phyloP scores from a whole-genome alignment of 768 basidiomycete genomes.

The Pisolithus orientalis region DNA sequence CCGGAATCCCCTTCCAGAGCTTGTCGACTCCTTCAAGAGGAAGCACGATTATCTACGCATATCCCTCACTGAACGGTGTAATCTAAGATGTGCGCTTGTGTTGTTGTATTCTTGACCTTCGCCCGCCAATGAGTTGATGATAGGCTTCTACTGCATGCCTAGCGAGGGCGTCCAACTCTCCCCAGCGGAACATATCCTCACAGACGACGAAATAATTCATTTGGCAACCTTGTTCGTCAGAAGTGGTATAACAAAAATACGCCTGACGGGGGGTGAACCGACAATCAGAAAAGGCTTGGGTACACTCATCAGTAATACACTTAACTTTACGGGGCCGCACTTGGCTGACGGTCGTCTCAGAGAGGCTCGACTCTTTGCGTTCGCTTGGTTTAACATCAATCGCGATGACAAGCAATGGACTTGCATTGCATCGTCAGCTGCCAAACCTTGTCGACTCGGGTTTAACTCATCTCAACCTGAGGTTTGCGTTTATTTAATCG shows the following conservation, averaged over 20 bases:
- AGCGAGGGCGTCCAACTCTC: slow-evolving; percentile 71
- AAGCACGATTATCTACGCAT: slow-evolving; percentile 86
- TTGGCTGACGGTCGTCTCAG: slow-evolving; percentile 30
- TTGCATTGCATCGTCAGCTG: slow-evolving; percentile 69
- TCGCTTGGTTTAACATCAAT: slow-evolving; percentile 61
- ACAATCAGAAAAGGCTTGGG: slow-evolving; percentile 72
- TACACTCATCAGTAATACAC: slow-evolving; percentile 57
- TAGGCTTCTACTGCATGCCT: slow-evolving; percentile 93
- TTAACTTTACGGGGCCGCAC: neutral
- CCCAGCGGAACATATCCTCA: slow-evolving; percentile 60
- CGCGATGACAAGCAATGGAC: slow-evolving; percentile 83
- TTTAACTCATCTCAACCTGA: slow-evolving; percentile 69
- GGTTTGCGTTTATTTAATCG: slow-evolving; percentile 30
- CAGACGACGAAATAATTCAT: slow-evolving; percentile 69
- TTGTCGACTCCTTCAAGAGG: slow-evolving; percentile 63
- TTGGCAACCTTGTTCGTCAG: slow-evolving; percentile 72
- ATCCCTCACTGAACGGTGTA: slow-evolving; percentile 81
- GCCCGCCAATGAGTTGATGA: neutral
- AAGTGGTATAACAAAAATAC: slow-evolving; percentile 81
- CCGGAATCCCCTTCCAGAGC: slow-evolving; percentile 36
- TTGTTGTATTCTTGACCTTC: neutral
- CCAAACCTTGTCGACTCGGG: slow-evolving; percentile 62
- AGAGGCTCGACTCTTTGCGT: slow-evolving; percentile 55
- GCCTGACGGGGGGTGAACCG: slow-evolving; percentile 86
- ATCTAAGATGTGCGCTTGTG: slow-evolving; percentile 62